Evolutionary conservation across 1,139 yeast species (phyloP), one percentile per base, ranked within the genome.

Genomic region (Casaregolazyma suthepensis): DNA sequence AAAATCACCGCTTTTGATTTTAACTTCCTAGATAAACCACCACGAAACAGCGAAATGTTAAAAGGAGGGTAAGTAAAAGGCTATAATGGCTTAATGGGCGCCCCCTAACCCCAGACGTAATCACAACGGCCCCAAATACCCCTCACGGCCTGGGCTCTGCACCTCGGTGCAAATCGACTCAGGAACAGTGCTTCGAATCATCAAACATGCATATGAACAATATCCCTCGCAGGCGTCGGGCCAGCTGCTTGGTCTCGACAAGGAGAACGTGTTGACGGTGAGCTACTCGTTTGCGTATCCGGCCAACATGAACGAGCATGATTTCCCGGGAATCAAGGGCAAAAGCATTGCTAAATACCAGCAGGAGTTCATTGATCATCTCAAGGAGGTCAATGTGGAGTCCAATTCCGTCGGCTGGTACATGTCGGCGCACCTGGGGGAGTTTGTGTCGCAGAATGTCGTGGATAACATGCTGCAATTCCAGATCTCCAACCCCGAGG

Each of bases 391-490:
- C 59, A 86, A 85, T 50, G 77, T 81, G 58, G 94, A 91, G 49
- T 77, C 83, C 51, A 88, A 84, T 67, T 78, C 84, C 60, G 81
- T 85, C 61, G 96, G 96, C 40, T 89, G 91, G 91, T 89, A 86
- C 72, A 82, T 87, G 66, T 77, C 87, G 50, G 78, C 90, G 38
- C 66, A 77, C 52, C 78, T 86, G 46, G 95, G 95, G 51, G 59
- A 63, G 46, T 83, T 83, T 66, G 80, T 83, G 63, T 82, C 84
- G 58, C 81, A 81, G 56, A 79, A 80, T 57, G 75, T 84, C 56
- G 77, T 86, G 47, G 95, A 86, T 61, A 78, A 83, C 46, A 75
- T 87, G 71, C 80, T 82, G 52, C 79, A 79, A 59, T 83, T 81
- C 68, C 91, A 86, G 74, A 71, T 73, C 51, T 63, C 64, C 60